Evolutionary conservation across 2,329 filamentous ascomycete genomes (phyloP).

Genomic region (Tolypocladium nubicola): DNA sequence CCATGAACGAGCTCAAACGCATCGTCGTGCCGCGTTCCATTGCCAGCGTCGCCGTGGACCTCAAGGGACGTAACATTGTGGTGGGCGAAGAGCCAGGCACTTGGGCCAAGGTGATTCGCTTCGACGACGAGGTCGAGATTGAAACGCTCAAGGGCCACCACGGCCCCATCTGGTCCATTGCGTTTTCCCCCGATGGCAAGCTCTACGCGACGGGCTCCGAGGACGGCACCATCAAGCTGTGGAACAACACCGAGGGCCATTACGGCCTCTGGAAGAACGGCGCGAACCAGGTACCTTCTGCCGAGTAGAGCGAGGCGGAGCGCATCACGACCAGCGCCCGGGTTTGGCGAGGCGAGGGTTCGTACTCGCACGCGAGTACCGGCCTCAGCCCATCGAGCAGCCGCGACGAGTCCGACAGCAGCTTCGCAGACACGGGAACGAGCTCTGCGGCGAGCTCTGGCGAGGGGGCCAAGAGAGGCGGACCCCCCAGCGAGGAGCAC

Average conservation of each 20-base stretch:
- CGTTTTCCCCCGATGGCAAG: constrained; percentile 91
- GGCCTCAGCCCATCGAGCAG: constrained; percentile 7
- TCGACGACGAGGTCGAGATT: constrained; percentile 72
- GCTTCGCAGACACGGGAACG: not conserved
- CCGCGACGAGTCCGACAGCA: constrained; percentile 1
- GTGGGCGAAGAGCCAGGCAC: constrained; percentile 88
- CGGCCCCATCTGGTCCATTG: constrained; percentile 91
- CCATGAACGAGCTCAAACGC: constrained; percentile 65
- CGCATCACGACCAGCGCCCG: constrained; percentile 5
- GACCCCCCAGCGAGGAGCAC: not conserved
- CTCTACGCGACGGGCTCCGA: constrained; percentile 94
- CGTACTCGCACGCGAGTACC: constrained; percentile 3
- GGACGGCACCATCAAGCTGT: constrained; percentile 94
- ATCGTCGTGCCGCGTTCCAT: constrained; percentile 75
- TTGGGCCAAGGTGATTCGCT: constrained; percentile 92
- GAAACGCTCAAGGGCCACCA: constrained; percentile 96
- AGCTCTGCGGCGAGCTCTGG: constrained; percentile 1
- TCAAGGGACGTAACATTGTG: constrained; percentile 70
- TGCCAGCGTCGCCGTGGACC: constrained; percentile 81
- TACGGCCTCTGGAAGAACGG: constrained; percentile 54
- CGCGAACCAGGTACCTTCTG: constrained; percentile 17
- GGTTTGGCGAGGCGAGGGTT: constrained; percentile 1
- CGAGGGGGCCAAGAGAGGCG: not conserved
- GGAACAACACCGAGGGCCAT: constrained; percentile 58
- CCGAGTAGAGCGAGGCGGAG: constrained; percentile 23